Evolutionary conservation across 1,284 basidiomycete genomes (phyloP), one percentile per base, ranked within the genome.

Genomic region (Ceratobasidium sp.): DNA sequence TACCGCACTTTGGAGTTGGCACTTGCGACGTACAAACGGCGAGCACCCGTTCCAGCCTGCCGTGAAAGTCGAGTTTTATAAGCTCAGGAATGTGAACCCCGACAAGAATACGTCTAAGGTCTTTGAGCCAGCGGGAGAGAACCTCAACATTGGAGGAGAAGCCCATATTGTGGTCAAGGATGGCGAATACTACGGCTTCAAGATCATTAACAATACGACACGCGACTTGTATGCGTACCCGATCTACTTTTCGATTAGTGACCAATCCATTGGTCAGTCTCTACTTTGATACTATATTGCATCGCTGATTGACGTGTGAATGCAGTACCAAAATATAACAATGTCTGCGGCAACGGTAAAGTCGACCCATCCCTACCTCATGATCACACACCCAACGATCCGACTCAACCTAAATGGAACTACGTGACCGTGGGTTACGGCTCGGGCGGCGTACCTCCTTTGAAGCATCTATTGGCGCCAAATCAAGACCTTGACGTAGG

Each of bases 61-160:
- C 25, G 22, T 62, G 20, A 35, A 27, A 32, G 3, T 62, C 58
- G 58, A 62, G 45, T 62, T 62, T n/a, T n/a, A n/a, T n/a, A n/a
- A n/a, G n/a, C n/a, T n/a, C n/a, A n/a, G n/a, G n/a, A n/a, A n/a
- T n/a, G n/a, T n/a, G n/a, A n/a, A n/a, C n/a, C n/a, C n/a, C n/a
- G n/a, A n/a, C n/a, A n/a, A n/a, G n/a, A n/a, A n/a, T n/a, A 62
- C 22, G n/a, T 34, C 32, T 4, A 47, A 50, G 20, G 34, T 38
- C 34, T 45, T 62, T 40, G 45, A 15, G 7, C 34, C 58, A 25
- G 15, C 12, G 5, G 47, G 47, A 22, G 22, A 25, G 0, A 32
- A 62, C n/a, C 25, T 62, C 20, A 62, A 62, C 15, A 12, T 34
- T 10, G 49, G 45, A 10, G 58, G 58, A 35, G 32, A 50, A 12